phyloP scores from a whole-genome alignment of 768 basidiomycete genomes.

The Lactarius quietus region DNA sequence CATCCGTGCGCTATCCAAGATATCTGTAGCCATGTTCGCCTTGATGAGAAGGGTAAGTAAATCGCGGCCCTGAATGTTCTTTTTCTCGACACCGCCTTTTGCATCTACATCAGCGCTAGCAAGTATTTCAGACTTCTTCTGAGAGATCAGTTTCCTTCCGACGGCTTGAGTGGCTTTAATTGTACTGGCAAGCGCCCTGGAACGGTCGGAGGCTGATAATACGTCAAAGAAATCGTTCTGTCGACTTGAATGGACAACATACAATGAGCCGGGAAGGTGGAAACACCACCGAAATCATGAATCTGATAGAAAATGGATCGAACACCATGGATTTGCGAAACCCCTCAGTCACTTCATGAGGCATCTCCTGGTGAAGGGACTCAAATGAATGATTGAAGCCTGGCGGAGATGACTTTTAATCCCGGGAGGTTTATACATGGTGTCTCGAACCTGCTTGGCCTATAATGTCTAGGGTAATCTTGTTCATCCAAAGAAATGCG shows the following conservation, averaged over 20 bases:
- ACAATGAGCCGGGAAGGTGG: conserved; percentile 17
- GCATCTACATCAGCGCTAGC: too few relatives aligned
- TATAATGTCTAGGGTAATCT: too few relatives aligned
- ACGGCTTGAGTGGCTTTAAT: conserved; percentile 28
- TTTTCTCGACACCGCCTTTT: too few relatives aligned
- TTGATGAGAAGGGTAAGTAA: conserved; percentile 56
- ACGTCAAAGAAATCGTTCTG: neutral
- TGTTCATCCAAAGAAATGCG: too few relatives aligned
- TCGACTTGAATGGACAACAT: conserved; percentile 1
- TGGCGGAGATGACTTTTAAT: neutral
- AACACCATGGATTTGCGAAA: too few relatives aligned
- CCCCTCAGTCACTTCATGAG: too few relatives aligned
- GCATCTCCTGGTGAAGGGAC: too few relatives aligned
- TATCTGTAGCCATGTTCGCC: conserved; percentile 62
- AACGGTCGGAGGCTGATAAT: too few relatives aligned
- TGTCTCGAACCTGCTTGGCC: too few relatives aligned
- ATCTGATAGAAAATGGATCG: conserved; percentile 14
- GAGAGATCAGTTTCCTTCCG: conserved; percentile 31
- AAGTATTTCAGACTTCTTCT: conserved; percentile 36
- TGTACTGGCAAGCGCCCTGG: conserved; percentile 1
- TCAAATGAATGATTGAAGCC: conserved; percentile 22
- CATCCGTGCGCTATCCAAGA: conserved; percentile 51
- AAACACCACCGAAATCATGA: conserved; percentile 8
- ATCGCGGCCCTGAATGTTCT: too few relatives aligned
- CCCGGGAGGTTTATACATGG: neutral